A percentile compares a stretch with the other conserved stretches of the same genome.
phyloP scores from a whole-genome alignment of 208 protist genomes.

The Trypanosoma mega region DNA sequence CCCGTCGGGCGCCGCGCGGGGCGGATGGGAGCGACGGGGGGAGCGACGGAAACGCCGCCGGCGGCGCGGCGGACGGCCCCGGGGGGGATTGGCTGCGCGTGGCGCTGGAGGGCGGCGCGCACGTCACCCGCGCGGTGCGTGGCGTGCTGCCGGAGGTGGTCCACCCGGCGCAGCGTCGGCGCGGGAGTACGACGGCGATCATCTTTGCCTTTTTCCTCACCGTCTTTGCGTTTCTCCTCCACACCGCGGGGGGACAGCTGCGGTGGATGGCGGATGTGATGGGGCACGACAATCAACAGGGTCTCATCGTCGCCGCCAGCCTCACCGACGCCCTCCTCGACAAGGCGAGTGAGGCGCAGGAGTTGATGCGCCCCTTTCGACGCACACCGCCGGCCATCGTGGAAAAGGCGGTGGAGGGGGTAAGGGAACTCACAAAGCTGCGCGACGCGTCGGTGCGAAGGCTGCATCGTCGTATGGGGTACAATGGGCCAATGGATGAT shows the following conservation, averaged over 20 bases:
- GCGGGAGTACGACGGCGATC: constrained; percentile 15
- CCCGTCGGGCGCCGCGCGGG: constrained; percentile 7
- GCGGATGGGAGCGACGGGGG: neutral
- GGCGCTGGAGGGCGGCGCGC: neutral
- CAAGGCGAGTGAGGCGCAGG: constrained; percentile 19
- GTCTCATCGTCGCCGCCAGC: constrained; percentile 42
- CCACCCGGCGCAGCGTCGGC: neutral
- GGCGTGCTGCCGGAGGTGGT: neutral
- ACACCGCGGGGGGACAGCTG: constrained; percentile 28
- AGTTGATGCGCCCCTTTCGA: constrained; percentile 15
- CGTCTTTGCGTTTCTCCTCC: constrained; percentile 49
- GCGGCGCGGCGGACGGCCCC: neutral
- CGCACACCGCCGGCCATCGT: constrained; percentile 15
- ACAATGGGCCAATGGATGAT: constrained; percentile 53
- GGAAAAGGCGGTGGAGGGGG: constrained; percentile 24
- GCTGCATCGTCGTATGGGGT: constrained; percentile 40
- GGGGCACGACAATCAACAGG: constrained; percentile 42
- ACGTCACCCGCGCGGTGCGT: neutral
- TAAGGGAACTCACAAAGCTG: constrained; percentile 28
- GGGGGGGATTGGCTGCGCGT: neutral
- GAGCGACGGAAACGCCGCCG: neutral
- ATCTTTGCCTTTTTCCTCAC: constrained; percentile 69
- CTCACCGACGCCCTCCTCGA: constrained; percentile 33
- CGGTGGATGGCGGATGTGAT: constrained; percentile 30
- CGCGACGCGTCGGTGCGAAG: constrained; percentile 37